Conservation (phyloP, 768 basidiomycete species). For the Pleurotus pulmonarius region DNA sequence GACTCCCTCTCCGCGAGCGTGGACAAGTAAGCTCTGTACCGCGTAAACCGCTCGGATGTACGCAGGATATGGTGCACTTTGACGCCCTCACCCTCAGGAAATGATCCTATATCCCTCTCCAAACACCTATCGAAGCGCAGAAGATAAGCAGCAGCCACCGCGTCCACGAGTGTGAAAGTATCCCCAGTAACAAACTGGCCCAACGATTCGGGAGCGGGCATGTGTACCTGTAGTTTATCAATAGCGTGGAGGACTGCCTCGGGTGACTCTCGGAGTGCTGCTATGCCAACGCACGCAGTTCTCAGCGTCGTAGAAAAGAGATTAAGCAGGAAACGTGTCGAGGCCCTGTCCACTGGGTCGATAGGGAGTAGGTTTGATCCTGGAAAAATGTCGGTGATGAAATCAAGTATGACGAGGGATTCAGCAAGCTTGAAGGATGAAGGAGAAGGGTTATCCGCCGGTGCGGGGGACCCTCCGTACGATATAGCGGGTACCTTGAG, state of each 20-base stretch:
- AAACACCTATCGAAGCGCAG: background rate
- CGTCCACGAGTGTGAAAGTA: background rate
- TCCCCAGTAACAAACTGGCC: background rate
- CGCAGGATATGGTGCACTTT: background rate
- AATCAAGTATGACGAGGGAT: background rate
- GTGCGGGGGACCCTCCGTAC: background rate
- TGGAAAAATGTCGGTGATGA: background rate
- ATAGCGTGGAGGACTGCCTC: background rate
- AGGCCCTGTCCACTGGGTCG: background rate
- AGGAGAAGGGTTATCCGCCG: background rate
- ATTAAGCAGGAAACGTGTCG: background rate
- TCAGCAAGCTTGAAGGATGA: background rate
- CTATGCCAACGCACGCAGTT: background rate
- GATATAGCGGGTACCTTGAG: background rate
- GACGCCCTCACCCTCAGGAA: background rate
- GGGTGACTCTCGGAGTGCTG: background rate
- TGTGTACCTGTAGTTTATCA: background rate
- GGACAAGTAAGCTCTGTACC: background rate
- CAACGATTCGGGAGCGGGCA: background rate
- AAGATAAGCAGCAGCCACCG: background rate
- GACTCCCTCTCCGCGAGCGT: background rate
- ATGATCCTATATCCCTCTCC: background rate
- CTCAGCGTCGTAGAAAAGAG: background rate
- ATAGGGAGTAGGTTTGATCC: background rate
- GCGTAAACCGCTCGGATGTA: background rate